Base-by-base conservation (phyloP, 2,329 filamentous ascomycete species). In the Colletotrichum sublineola region DNA sequence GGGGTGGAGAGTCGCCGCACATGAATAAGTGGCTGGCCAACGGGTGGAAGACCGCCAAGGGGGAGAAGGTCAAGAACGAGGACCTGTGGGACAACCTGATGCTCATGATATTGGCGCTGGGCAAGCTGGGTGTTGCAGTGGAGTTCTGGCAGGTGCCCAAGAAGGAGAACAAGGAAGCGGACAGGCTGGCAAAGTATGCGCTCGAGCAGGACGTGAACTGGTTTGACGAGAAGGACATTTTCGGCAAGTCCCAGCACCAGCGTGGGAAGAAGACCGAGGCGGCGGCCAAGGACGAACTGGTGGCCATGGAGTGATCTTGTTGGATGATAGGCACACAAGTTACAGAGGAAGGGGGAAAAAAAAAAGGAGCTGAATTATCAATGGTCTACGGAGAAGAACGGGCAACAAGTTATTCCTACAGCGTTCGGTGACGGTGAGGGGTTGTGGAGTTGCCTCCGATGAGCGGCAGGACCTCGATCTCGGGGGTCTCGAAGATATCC, bases 401-500 rank as follows among this genome's bases (percentile, higher is more conserved):
- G 15, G 14, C 4, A 14, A 5, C 20, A 20, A 4, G 44, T 6
- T 3, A n/a, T 20, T n/a, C 44, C 48, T 29, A 67, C 5, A 67
- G 14, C 46, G 5, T 60, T 36, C 48, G 40, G n/a, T 33, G 68
- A 61, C 42, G 64, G 50, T 52, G 14, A 29, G 20, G 2, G 5
- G 24, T n/a, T 6, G 63, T 73, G n/a, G 61, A 50, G 29, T 61
- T 69, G n/a, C 67, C 24, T 1, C 53, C 38, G 8, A n/a, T 31
- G 20, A 60, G 60, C n/a, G 55, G 66, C 5, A 67, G 52, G 5
- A 84, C 77, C 71, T 80, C 77, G 68, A 84, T 79, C 46, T 78
- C 77, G 12, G 79, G 76, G 9, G 79, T 76, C 57, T 80, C 75
- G 79, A 81, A 82, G 53, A 83, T 74, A 56, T 84, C 80, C 83